Percentiles rank a stretch among this genome's conserved stretches.
These are phyloP conservation scores for Nicotiana tabacum DNA, from an alignment of 257 asterid genomes.

Conservation along the genomic window DNA sequence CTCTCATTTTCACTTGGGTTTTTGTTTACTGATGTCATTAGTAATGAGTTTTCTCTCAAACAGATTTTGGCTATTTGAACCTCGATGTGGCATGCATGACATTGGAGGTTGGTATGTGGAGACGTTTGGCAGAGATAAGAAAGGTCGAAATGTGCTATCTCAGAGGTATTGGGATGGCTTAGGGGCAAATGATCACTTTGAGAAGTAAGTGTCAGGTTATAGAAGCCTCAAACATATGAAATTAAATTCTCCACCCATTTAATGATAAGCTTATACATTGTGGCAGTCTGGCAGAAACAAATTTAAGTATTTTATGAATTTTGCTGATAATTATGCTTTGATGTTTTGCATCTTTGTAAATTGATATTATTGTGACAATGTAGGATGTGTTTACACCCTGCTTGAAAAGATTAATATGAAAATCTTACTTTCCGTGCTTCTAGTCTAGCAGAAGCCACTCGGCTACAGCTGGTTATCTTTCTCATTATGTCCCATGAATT, in stretches of 20 bases:
- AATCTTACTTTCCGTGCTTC: neutral
- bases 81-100: slow-evolving; percentile 91
- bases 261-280: neutral
- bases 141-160: slow-evolving; percentile 59
- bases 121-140: slow-evolving; percentile 74
- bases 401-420: neutral
- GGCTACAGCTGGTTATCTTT: neutral
- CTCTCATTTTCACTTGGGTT: slow-evolving; percentile 9
- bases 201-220: slow-evolving; percentile 54
- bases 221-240: slow-evolving; percentile 11
- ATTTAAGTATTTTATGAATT: neutral
- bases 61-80: slow-evolving; percentile 97
- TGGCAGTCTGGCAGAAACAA: neutral
- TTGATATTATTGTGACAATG: neutral
- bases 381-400: neutral
- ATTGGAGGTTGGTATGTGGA: slow-evolving; percentile 96
- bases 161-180: slow-evolving; percentile 71
- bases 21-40: slow-evolving; percentile 16
- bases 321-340: neutral
- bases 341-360: neutral
- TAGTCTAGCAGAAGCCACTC: neutral
- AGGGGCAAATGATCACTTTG: slow-evolving; percentile 36
- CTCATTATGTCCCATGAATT: neutral
- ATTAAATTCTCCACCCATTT: slow-evolving; percentile 7
- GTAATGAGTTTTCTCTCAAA: slow-evolving; percentile 18